Base-by-base conservation (phyloP, 257 asterid species). In the Fraxinus americana region DNA sequence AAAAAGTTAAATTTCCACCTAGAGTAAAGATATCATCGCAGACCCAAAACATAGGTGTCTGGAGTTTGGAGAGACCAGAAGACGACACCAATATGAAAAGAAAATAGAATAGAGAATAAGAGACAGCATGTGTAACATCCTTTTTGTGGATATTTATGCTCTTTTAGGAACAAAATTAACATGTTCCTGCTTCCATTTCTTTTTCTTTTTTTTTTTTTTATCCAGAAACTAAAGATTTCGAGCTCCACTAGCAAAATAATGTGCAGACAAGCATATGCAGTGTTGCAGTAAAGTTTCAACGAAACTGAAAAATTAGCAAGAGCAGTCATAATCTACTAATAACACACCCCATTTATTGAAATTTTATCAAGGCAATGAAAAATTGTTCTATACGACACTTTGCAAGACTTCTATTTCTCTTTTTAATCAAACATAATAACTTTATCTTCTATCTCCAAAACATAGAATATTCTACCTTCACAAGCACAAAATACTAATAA, bases 81-180 rank as follows among this genome's bases (percentile, higher is more conserved):
- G 61, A 25, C 21, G 17, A 78, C 35, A 76, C 59, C 72, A 74
- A 57, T 67, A 52, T 41, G 72, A 57, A 45, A 59, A 74, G 34
- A 38, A 59, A 36, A 11, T 17, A 13, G n/a, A 48, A 35, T 2
- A 65, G 36, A n/a, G 30, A 23, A 5, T n/a, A 39, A 27, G n/a
- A 34, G 69, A 50, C 34, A 48, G 54, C 39, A 38, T 34, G 19
- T 48, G 38, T 39, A 30, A 11, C 25, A 36, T 35, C 39, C 4
- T 70, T 39, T 41, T 30, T 29, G 3, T 19, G 73, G 14, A 48
- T 48, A 34, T 59, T 61, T 21, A 39, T n/a, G 67, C n/a, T 29
- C 27, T 3, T 66, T 39, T 34, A 8, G 29, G 30, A 11, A 45
- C 63, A 65, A 19, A 11, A 41, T 7, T 43, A 25, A 41, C 0